Base-by-base conservation (phyloP, 2,329 filamentous ascomycete species). In the Penicillium sp. region DNA sequence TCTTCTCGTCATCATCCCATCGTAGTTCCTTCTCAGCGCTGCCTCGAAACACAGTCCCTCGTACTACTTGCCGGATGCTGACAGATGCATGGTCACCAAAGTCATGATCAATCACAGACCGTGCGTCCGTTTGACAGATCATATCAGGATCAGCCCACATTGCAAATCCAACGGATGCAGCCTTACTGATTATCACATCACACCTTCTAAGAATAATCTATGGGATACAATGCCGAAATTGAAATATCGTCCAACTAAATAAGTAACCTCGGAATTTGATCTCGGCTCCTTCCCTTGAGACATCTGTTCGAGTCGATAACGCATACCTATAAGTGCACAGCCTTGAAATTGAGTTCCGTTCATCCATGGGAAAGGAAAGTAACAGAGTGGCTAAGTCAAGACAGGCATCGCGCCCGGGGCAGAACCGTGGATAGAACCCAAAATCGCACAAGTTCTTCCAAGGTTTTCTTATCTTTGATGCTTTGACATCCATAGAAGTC, bases 361-460 rank as follows among this genome's bases (percentile, higher is more conserved):
- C 43, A 37, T 21, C 46, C 57, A 54, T 43, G 46, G 57, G 37
- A 43, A 46, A 19, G 49, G 0, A 38, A n/a, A 8, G 31, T 10
- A 50, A 45, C 52, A 49, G 33, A 47, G 57, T 54, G 19, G 6
- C 48, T 56, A 57, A 15, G 43, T 55, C 56, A 35, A 54, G 54
- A 61, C 29, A 41, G 56, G 61, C 49, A 62, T 63, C 50, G 61
- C 48, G 56, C 56, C 59, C 59, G 57, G 21, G 40, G 37, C 27
- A 51, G 31, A 56, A 54, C 51, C 56, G 45, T 61, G 52, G 50
- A 52, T 17, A 25, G 13, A 35, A 33, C 2, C 3, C 3, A 25
- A 25, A 42, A 13, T 13, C 35, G 3, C 17, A 17, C 17, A 15
- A 35, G 4, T 17, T 37, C 35, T 19, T 17, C 15, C 13, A 35